Base-by-base conservation (phyloP, 257 asterid species). In the Misopates orontium region DNA sequence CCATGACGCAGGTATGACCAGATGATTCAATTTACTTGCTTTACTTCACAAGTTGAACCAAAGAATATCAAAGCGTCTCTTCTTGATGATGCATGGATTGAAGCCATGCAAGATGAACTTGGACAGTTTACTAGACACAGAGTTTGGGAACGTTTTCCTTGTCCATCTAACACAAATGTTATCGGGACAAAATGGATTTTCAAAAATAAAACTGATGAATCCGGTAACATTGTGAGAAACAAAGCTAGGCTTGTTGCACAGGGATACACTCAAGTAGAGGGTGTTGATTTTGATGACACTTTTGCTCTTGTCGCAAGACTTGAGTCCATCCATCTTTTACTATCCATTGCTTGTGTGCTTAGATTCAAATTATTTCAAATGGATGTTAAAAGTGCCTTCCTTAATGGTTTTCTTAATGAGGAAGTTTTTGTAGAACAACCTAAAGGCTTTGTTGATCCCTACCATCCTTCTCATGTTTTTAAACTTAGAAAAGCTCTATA, bases 221-320 rank as follows among this genome's bases (percentile, higher is more conserved):
- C 1, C 5, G 58, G 6, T 5, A 13, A 5, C 10, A 8, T 52
- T 52, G 28, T 20, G 4, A 19, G 28, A 5, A 52, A 52, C 21
- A 52, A 52, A 24, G 15, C 58, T 5, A 19, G 58, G 8, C 13
- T 51, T n/a, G 24, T 51, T 8, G 57, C 57, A 0, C 57, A 51
- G 17, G 57, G 57, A 17, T 51, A 51, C 57, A 51, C 57, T 16
- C 57, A 51, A 18, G 57, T 51, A 8, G 57, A 51, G 20, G 57
- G 57, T n/a, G 11, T 51, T 10, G 22, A 51, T 20, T 51, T 16
- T 51, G 57, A 51, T 7, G 57, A 51, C 1, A 18, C 57, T 3
- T 51, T 51, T 51, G 24, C 57, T 3, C 57, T 23, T 10, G 13
- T 51, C 7, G 57, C 57, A n/a, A 4, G 24, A 11, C 10, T 48